These are phyloP conservation scores for Serpula lacrymans DNA, from an alignment of 768 basidiomycete species.

Conservation along the genomic window DNA sequence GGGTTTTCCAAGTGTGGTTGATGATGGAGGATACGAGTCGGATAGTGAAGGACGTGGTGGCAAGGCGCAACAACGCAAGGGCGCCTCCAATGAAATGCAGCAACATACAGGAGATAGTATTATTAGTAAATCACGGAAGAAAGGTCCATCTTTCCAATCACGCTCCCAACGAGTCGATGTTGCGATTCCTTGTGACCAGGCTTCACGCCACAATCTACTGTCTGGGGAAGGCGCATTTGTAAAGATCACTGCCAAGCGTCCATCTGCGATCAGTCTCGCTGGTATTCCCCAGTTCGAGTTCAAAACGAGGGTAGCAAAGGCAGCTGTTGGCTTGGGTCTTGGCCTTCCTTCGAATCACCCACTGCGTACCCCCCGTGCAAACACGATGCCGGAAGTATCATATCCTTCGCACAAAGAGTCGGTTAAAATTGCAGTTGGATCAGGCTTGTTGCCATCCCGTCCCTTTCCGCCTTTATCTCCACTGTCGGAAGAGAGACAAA, in stretches of 20 bases:
- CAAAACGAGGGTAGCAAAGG: slow-evolving; percentile 4
- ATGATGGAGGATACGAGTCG: slow-evolving; percentile 24
- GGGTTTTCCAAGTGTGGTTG: slow-evolving; percentile 1
- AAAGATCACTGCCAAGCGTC: too few species aligned
- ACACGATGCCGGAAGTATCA: slow-evolving; percentile 13
- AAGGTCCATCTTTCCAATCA: too few species aligned
- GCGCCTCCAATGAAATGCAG: too few species aligned
- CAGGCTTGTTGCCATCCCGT: slow-evolving; percentile 6
- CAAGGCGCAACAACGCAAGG: too few species aligned
- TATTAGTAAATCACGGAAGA: too few species aligned
- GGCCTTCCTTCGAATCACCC: slow-evolving; percentile 24
- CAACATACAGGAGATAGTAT: too few species aligned
- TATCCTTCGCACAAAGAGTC: neutral
- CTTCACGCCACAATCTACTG: too few species aligned
- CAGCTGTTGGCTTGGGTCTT: slow-evolving; percentile 21
- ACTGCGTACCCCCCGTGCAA: slow-evolving; percentile 11
- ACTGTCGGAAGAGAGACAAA: neutral
- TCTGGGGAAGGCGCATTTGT: too few species aligned
- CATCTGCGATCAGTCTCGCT: neutral
- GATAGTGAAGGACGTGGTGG: slow-evolving; percentile 13
- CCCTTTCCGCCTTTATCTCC: slow-evolving; percentile 1
- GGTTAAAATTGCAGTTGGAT: too few species aligned
- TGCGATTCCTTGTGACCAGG: too few species aligned
- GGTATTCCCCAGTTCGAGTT: slow-evolving; percentile 10
- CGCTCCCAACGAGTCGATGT: too few species aligned